Conservation (phyloP, 305 asterid species). For the Ajuga reptans region DNA sequence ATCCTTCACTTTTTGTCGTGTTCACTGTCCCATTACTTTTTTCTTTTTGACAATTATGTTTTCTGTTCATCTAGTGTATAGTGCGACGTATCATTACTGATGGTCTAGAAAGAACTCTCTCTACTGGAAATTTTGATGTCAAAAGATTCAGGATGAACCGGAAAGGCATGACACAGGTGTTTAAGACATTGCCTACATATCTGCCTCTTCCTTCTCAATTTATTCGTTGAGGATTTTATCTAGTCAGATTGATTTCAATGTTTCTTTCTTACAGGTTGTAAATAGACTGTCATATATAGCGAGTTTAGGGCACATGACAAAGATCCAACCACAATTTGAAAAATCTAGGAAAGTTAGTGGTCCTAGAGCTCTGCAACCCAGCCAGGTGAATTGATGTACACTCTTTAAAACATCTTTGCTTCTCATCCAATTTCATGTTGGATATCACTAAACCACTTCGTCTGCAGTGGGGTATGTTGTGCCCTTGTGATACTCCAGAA, state of each 20-base stretch:
- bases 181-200: conserved; percentile 9
- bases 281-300: conserved; percentile 77
- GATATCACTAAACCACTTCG: conserved; percentile 19
- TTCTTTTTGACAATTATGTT: conserved; percentile 12
- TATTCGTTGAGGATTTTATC: neutral
- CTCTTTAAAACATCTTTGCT: neutral
- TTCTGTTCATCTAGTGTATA: conserved; percentile 35
- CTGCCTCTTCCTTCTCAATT: neutral
- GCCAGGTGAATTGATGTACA: conserved; percentile 54
- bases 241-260: neutral
- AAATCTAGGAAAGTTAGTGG: conserved; percentile 98
- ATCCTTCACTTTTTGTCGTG: conserved; percentile 6
- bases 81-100: conserved; percentile 40
- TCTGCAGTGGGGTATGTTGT: conserved; percentile 96
- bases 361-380: conserved; percentile 95
- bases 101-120: conserved; percentile 78
- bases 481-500: conserved; percentile 99
- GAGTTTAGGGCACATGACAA: conserved; percentile 83
- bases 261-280: conserved; percentile 44
- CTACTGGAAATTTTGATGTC: conserved; percentile 91
- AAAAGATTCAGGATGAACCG: conserved; percentile 82
- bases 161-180: conserved; percentile 96
- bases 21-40: neutral
- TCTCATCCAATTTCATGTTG: conserved; percentile 3
- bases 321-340: conserved; percentile 80